These are phyloP conservation scores for Ceriops tagal DNA, from an alignment of 345 rosid species.

Conservation along the genomic window DNA sequence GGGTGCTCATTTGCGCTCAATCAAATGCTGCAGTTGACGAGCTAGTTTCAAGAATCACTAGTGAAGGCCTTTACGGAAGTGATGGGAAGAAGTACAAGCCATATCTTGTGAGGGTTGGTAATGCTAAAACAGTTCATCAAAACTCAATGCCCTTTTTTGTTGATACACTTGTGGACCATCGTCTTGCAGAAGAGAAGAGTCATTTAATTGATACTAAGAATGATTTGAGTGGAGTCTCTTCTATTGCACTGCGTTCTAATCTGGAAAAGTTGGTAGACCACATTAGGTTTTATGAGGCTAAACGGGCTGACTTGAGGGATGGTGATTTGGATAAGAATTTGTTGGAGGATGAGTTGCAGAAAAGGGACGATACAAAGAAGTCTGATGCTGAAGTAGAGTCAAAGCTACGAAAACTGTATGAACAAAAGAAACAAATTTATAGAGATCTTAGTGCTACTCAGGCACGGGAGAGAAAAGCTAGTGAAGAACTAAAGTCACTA, in stretches of 20 bases:
- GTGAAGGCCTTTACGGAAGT: constrained; percentile 73
- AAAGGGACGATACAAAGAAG: constrained; percentile 46
- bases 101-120: constrained; percentile 94
- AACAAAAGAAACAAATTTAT: constrained; percentile 75
- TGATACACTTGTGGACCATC: constrained; percentile 89
- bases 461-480: constrained; percentile 69
- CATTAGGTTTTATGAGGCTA: constrained; percentile 77
- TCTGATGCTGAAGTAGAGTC: constrained; percentile 63
- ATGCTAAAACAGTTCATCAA: constrained; percentile 81
- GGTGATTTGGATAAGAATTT: constrained; percentile 47
- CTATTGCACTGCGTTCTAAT: constrained; percentile 57
- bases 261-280: constrained; percentile 75
- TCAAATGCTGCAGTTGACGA: constrained; percentile 99
- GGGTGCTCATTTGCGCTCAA: constrained; percentile 92
- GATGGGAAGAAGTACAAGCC: constrained; percentile 91
- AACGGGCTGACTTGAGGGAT: constrained; percentile 73
- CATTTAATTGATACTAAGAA: constrained; percentile 41
- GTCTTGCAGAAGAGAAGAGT: constrained; percentile 66
- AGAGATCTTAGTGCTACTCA: constrained; percentile 81
- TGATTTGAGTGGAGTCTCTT: constrained; percentile 44
- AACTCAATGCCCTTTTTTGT: constrained; percentile 79
- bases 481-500: constrained; percentile 61
- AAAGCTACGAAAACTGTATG: constrained; percentile 68
- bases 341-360: constrained; percentile 39
- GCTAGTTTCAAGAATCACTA: constrained; percentile 75